Conservation (phyloP, 148 eudicot genomes). For the Camellia sinensis region DNA sequence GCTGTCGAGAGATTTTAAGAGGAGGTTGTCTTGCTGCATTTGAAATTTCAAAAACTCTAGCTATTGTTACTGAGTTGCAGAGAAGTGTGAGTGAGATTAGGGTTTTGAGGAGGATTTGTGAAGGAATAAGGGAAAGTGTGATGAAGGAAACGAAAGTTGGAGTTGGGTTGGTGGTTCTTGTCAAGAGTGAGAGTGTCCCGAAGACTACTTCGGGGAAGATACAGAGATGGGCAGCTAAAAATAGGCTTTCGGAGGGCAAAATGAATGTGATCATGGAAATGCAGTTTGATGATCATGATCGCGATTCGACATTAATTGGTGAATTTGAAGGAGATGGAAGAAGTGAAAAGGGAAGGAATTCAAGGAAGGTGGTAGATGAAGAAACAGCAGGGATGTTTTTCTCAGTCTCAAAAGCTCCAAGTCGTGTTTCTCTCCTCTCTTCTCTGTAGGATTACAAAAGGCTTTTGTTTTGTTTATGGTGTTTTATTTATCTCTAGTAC, state of each 20-base stretch:
- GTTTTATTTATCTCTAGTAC: too few relatives aligned
- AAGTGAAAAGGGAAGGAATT: not conserved
- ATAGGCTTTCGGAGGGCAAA: slow-evolving; percentile 23
- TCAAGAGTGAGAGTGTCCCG: slow-evolving; percentile 40
- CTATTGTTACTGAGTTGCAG: slow-evolving; percentile 42
- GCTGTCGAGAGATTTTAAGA: slow-evolving; percentile 28
- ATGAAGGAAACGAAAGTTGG: slow-evolving; percentile 26
- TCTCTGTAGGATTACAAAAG: slow-evolving; percentile 13
- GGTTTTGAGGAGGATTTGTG: slow-evolving; percentile 30
- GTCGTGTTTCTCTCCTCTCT: slow-evolving; percentile 7
- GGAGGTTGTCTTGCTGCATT: slow-evolving; percentile 47
- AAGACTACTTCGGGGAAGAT: slow-evolving; percentile 51
- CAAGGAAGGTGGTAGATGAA: not conserved
- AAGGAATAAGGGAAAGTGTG: slow-evolving; percentile 29
- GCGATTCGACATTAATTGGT: not conserved
- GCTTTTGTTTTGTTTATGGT: too few relatives aligned
- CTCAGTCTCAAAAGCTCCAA: slow-evolving; percentile 6
- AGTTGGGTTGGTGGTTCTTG: slow-evolving; percentile 40
- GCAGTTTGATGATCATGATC: slow-evolving; percentile 25
- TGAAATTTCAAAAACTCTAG: slow-evolving; percentile 14
- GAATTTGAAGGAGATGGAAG: not conserved
- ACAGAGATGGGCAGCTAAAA: slow-evolving; percentile 43
- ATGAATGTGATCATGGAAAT: slow-evolving; percentile 36
- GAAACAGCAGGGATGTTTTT: not conserved
- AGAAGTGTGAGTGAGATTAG: slow-evolving; percentile 11